Evolutionary conservation across 139 green algal species (phyloP), one percentile per base, ranked within the genome.

Genomic region (Closterium sp.): DNA sequence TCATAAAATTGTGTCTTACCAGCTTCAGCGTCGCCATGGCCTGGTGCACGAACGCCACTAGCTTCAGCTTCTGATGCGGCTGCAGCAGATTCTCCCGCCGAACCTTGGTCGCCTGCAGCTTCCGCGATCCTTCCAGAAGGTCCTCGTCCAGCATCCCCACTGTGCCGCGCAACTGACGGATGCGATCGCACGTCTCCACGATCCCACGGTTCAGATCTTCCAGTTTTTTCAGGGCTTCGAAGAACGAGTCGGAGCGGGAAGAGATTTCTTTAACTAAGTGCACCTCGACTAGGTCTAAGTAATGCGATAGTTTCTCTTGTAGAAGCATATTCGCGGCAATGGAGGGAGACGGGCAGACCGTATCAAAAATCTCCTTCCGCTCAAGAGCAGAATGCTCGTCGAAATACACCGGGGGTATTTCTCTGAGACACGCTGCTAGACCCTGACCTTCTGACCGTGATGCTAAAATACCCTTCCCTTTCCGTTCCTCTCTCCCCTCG

Each of bases 51-150:
- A 96, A 95, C 62, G 96, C 95, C 86, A 98, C 85, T 3, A 93
- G 91, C 95, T 97, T 95, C 62, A 95, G 70, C 91, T 89, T 92
- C 32, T 73, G 86, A n/a, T 91, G 92, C 32, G 94, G 92, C 94
- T 97, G 94, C 2, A 97, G 91, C n/a, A 98, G 92, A 90, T 97
- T 97, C 89, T 50, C 86, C 1, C 96, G 94, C 85, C 96, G 93
- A 89, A 88, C 91, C 93, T 96, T 94, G 92, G 98, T 95, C 27
- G 31, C 88, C 91, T 95, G 90, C 9, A 97, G 94, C 24, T 89
- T 86, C 9, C 93, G 86, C 17, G 96, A 96, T 10, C 93, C 94
- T 1, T 93, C 92, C 88, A 96, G 96, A 24, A 96, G 95, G 24
- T 95, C 92, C n/a, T 93, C 94, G 50, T 98, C 96, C 31, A 97